Base-by-base conservation (phyloP, 2,329 filamentous ascomycete species). In the Mycosphaerella arachidis region DNA sequence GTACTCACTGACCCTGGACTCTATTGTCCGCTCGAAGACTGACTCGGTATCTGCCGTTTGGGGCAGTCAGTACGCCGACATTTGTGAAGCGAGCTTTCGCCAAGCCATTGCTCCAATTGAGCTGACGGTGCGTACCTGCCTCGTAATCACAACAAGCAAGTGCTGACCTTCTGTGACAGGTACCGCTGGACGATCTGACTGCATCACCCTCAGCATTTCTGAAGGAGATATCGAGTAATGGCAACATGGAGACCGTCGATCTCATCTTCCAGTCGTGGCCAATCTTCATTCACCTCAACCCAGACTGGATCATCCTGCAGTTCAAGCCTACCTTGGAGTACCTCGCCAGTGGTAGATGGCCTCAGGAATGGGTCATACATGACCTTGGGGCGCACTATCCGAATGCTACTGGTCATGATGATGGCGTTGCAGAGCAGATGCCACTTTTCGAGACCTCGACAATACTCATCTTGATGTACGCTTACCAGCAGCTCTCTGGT, bases 401-500 rank as follows among this genome's bases (percentile, higher is more conserved):
- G 0, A 67, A 69, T 40, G 69, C 68, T 9, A 70, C 68, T 18
- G 68, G 68, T 1, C 67, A 70, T 55, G 63, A 71, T 53, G 60
- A 67, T 53, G 65, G 68, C 10, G 37, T 48, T 16, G 82, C 82
- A 55, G 83, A 86, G 67, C 70, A 75, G 4, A 84, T 84, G 80
- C 69, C 68, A 2, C 53, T 71, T 3, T 68, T 69, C 46, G 68
- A 70, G 71, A 75, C 81, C 56, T 82, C 82, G 7, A 82, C 84
- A 65, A 78, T 84, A 68, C 62, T 84, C 52, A 80, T 83, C 58
- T 81, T 84, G 74, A 72, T 79, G 6, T 72, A 83, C 55, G 79
- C 80, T 1, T 84, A 88, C 63, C 81, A 82, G 0, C 82, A 87
- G 70, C 74, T 77, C 3, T 76, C 81, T 0, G 72, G 75, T 6